Base-by-base conservation (phyloP, 2,329 filamentous ascomycete genomes). In the Rutstroemia sp. region DNA sequence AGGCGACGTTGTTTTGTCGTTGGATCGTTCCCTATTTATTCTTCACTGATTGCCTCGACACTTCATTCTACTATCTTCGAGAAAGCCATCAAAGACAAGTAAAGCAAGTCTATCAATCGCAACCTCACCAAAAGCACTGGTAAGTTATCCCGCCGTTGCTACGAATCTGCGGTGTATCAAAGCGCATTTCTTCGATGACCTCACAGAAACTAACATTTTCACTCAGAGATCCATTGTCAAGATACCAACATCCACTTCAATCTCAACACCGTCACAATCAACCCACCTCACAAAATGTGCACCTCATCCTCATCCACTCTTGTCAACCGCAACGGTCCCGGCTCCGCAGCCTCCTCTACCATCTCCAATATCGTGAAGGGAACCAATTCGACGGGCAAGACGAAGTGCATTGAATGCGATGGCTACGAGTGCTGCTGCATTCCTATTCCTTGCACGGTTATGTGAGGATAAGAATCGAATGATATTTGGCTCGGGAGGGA, bases 341-440 rank as follows among this genome's bases (percentile, higher is more conserved):
- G 53, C 53, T 55, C 53, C 6, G 53, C 53, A 51, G 42, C 54
- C 17, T 55, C 74, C 1, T 77, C 76, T 46, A 77, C 76, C 51
- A 73, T 76, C 59, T 74, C 75, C 61, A 75, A 69, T 63, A 77
- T 81, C 64, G 65, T 80, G 62, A 81, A 80, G 70, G 73, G 73
- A 48, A 70, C 69, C 42, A 69, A 68, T 2, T 65, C 70, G 0
- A 73, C 71, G 34, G 71, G 70, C 44, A 73, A 75, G 66, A 76
- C 75, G 2, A 74, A 72, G 57, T 80, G 77, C 63, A 71, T 79
- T 58, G 73, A 78, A 63, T 79, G 77, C 61, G 77, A 74, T 60
- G 76, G 73, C 39, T 75, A 72, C 61, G 71, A 78, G 51, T 81
- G 78, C 67, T 82, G 78, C 67, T 82, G 78, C 65, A 78, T 81